Evolutionary conservation across 495 filamentous ascomycete genomes (phyloP).

Genomic region (Xylaria intraflava): DNA sequence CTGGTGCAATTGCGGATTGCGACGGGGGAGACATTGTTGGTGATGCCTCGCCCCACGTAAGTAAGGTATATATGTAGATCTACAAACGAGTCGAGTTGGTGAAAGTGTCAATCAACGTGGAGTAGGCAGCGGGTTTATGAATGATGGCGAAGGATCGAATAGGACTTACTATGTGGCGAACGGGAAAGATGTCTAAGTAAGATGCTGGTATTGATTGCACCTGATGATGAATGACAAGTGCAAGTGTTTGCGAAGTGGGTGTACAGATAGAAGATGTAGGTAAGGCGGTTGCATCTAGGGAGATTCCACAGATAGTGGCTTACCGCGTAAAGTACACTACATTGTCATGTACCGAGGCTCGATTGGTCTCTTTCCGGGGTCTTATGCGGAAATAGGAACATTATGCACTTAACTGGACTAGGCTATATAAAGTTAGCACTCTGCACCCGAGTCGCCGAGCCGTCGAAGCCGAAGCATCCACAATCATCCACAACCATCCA

Average conservation of each 20-base stretch:
- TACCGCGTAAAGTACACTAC: too few species aligned
- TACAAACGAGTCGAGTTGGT: neutral
- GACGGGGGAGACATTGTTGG: constrained; percentile 29
- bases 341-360: neutral
- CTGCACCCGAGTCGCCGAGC: too few species aligned
- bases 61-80: neutral
- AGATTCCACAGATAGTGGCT: too few species aligned
- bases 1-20: constrained; percentile 48
- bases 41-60: neutral
- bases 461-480: too few species aligned
- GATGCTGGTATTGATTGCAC: neutral
- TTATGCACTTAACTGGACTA: too few species aligned
- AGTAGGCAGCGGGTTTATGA: neutral
- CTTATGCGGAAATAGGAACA: too few species aligned
- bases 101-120: neutral
- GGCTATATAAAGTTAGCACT: too few species aligned
- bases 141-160: neutral
- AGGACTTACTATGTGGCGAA: neutral
- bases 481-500: too few species aligned
- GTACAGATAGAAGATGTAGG: too few species aligned
- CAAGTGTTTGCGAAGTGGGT: too few species aligned
- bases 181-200: neutral
- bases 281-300: too few species aligned
- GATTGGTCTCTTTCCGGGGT: neutral
- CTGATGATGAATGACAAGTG: neutral